Base-by-base conservation (phyloP, 176 grass and related monocot species). In the Triticum dicoccoides region DNA sequence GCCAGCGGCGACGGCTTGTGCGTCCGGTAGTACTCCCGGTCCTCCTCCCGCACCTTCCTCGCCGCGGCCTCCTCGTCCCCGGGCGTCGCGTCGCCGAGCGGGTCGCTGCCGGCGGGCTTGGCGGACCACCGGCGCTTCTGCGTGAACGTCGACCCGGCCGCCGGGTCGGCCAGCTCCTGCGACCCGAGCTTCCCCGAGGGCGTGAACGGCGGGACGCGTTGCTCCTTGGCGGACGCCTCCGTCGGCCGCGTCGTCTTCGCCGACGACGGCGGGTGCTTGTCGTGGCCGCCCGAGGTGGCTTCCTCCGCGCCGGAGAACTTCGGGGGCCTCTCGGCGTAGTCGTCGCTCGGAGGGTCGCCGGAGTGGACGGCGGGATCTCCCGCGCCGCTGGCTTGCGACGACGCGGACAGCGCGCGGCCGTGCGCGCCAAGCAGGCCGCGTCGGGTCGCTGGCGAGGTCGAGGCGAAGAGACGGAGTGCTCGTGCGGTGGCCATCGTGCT, bases 1-100 rank as follows among this genome's bases (percentile, higher is more conserved):
- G 93, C 87, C 9, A 93, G 70, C 35, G 93, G 83, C 69, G 95
- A 98, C 75, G 95, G 89, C 89, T 93, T 98, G 91, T 87, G 95
- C 24, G 89, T 86, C 74, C 80, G 56, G 81, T 95, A 98, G 80
- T 95, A 98, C 83, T 87, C 87, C 81, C 79, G 56, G 83, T 86
- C 76, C 54, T 92, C 87, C 70, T 87, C 76, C 73, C 88, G 37
- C 73, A 85, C 87, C 45, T 86, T 82, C 64, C 90, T 3, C 5
- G 13, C 80, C 82, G 41, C 69, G 0, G 78, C 21, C 44, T 75
- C 87, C 7, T 69, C 35, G 27, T 27, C 17, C 1, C 68, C 86
- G 5, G 83, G 76, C 70, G 86, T 85, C 47, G 83, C 91, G 5
- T 81, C 92, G 9, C 73, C 85, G 20, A 78, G 65, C 5, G 69